phyloP scores from a whole-genome alignment of 176 grass and related monocot genomes.

The Triticum monococcum region DNA sequence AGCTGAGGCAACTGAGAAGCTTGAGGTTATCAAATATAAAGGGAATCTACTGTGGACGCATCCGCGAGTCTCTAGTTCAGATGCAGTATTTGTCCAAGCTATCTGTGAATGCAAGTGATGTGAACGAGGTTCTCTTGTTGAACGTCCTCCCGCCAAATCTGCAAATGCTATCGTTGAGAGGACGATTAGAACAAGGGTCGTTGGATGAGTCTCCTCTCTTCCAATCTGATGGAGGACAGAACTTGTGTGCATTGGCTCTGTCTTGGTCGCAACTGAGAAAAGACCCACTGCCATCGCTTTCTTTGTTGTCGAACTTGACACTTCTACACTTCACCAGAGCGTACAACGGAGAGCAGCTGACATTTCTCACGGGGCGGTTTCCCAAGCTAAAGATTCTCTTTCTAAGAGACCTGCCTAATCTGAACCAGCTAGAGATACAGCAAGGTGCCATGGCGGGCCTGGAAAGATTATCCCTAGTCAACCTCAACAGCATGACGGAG shows the following conservation, averaged over 20 bases:
- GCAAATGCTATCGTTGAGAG: neutral
- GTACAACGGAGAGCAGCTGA: neutral
- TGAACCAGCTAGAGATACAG: neutral
- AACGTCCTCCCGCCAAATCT: neutral
- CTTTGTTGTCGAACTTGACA: neutral
- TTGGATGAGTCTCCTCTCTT: neutral
- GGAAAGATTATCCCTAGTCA: neutral
- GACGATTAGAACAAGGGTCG: neutral
- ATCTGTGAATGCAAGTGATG: neutral
- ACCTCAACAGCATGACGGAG: neutral
- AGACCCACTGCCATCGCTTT: neutral
- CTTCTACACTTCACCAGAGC: neutral
- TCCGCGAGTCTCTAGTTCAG: neutral
- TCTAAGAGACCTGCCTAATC: neutral
- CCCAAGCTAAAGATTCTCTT: neutral
- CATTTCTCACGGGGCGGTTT: neutral
- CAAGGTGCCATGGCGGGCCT: neutral
- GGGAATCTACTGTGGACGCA: neutral
- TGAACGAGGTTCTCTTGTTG: neutral
- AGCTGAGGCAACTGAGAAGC: neutral
- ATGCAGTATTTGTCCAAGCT: neutral
- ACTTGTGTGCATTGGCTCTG: neutral
- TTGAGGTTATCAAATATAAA: neutral
- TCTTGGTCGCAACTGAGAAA: neutral
- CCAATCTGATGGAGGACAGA: neutral